Evolutionary conservation across 805 yeast genomes (phyloP).

Genomic region (Huiozyma sinensis): DNA sequence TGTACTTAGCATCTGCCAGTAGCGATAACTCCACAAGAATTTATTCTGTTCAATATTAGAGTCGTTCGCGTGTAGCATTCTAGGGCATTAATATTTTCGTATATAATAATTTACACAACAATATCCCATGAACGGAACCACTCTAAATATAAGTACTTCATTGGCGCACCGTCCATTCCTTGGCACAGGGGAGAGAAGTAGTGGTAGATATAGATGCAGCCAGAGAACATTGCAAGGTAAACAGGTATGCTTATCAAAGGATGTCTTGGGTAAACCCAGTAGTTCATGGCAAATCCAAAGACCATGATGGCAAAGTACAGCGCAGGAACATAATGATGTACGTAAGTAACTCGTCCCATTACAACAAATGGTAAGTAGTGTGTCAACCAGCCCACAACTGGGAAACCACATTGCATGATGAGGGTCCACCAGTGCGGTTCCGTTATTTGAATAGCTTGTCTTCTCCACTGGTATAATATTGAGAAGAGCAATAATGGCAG

Average conservation of each 20-base stretch:
- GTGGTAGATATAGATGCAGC: slow-evolving; percentile 46
- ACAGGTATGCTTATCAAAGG: slow-evolving; percentile 22
- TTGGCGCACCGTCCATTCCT: slow-evolving; percentile 61
- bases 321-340: slow-evolving; percentile 94
- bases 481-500: slow-evolving; percentile 35
- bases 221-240: slow-evolving; percentile 36
- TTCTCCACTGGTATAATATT: slow-evolving; percentile 49
- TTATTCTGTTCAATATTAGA: slow-evolving; percentile 20
- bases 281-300: slow-evolving; percentile 27
- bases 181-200: slow-evolving; percentile 59
- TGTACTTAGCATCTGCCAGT: slow-evolving; percentile 49
- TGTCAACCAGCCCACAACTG: slow-evolving; percentile 82
- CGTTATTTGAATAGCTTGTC: slow-evolving; percentile 46
- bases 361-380: slow-evolving; percentile 82
- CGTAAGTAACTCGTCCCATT: slow-evolving; percentile 95
- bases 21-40: slow-evolving; percentile 48
- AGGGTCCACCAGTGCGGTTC: slow-evolving; percentile 32
- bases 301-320: slow-evolving; percentile 85
- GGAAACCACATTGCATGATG: slow-evolving; percentile 62
- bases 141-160: slow-evolving; percentile 40
- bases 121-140: slow-evolving; percentile 50
- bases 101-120: slow-evolving; percentile 6
- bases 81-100: neutral
- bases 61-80: neutral
- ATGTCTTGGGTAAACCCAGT: slow-evolving; percentile 1